A percentile compares a stretch with the other conserved stretches of the same genome.
Evolutionary conservation across 768 basidiomycete species (phyloP).

Genomic region (Hygrocybe coccinea): DNA sequence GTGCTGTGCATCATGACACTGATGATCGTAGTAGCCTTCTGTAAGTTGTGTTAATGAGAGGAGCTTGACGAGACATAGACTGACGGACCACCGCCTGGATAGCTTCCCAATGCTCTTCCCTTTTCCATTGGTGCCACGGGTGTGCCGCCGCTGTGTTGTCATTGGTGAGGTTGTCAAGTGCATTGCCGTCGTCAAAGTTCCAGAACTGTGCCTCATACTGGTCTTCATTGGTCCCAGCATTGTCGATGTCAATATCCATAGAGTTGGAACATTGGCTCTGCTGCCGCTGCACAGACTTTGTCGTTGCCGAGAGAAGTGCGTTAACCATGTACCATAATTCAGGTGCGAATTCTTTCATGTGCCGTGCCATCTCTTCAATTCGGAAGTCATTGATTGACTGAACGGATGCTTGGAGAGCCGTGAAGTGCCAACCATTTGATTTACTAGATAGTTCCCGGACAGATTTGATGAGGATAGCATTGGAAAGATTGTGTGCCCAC

Average conservation of each 20-base stretch:
- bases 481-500: neutral
- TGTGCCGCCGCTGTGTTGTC: too few relatives aligned
- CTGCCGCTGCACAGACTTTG: too few relatives aligned
- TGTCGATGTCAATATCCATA: neutral
- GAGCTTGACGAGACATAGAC: neutral
- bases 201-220: neutral
- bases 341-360: neutral
- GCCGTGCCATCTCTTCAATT: neutral
- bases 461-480: neutral
- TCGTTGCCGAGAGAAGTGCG: neutral
- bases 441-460: neutral
- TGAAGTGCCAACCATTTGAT: neutral
- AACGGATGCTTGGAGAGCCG: neutral
- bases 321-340: neutral
- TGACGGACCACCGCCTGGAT: neutral
- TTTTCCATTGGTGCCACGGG: neutral
- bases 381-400: neutral
- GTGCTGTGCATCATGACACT: slow-evolving; percentile 3
- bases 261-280: too few relatives aligned
- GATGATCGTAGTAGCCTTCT: neutral
- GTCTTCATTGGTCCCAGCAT: neutral
- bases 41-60: neutral
- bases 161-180: neutral
- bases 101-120: neutral
- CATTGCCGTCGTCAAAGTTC: neutral